Conservation (phyloP, 2,329 filamentous ascomycete genomes). For the Verticillium nonalfalfae region DNA sequence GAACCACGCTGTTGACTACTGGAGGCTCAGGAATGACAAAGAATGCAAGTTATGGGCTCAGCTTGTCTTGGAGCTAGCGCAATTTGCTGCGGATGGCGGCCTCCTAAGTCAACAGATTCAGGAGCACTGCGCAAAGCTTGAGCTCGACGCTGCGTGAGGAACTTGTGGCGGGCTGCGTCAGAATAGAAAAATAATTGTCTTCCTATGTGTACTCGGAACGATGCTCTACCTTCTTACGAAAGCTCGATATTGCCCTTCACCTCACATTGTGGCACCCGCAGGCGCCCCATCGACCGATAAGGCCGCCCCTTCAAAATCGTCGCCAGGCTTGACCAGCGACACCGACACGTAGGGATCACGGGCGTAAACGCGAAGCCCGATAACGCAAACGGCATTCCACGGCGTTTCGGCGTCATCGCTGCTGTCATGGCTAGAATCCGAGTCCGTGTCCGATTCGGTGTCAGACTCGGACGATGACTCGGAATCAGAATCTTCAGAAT, state of each 20-base stretch:
- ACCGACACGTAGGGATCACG: slow-evolving; percentile 26
- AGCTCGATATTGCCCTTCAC: neutral
- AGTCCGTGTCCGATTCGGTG: slow-evolving; percentile 2
- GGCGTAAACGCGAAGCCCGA: slow-evolving; percentile 31
- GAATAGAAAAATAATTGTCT: neutral
- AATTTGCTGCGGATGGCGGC: slow-evolving; percentile 48
- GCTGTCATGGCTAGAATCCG: neutral
- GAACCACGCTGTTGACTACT: slow-evolving; percentile 55
- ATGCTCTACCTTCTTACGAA: neutral
- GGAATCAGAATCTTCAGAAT: slow-evolving; percentile 3
- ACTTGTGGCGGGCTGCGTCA: too few relatives aligned
- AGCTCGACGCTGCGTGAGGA: neutral
- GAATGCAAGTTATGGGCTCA: slow-evolving; percentile 55
- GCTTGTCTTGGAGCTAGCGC: slow-evolving; percentile 55
- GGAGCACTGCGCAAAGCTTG: slow-evolving; percentile 3
- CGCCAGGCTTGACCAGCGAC: slow-evolving; percentile 23
- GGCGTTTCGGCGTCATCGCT: slow-evolving; percentile 10
- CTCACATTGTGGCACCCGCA: slow-evolving; percentile 21
- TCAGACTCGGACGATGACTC: neutral
- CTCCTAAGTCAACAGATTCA: slow-evolving; percentile 36
- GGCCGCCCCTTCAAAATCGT: slow-evolving; percentile 19
- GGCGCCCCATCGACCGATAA: slow-evolving; percentile 19
- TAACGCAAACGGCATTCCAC: slow-evolving; percentile 35
- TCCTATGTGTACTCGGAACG: neutral
- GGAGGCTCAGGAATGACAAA: slow-evolving; percentile 45